phyloP scores from a whole-genome alignment of 331 rosid genomes.

The Prunus yedoensis region DNA sequence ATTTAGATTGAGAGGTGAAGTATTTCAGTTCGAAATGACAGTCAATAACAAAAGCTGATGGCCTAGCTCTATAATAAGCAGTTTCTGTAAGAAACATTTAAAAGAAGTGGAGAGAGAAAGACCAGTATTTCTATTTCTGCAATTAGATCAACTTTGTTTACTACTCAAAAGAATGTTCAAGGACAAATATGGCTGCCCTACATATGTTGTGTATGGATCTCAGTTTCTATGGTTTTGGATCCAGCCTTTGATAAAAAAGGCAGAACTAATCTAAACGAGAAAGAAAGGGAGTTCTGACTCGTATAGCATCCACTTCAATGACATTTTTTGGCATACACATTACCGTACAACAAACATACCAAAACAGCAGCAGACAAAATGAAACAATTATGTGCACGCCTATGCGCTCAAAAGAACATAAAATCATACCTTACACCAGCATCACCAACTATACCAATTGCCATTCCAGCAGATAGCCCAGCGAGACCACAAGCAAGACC shows the following conservation, averaged over 20 bases:
- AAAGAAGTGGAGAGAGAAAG: not conserved
- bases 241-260: not conserved
- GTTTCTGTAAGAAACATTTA: not conserved
- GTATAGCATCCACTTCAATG: not conserved
- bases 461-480: constrained; percentile 92
- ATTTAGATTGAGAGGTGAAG: not conserved
- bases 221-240: not conserved
- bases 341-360: not conserved
- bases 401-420: not conserved
- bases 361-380: not conserved
- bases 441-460: constrained; percentile 90
- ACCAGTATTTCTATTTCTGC: not conserved
- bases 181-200: not conserved
- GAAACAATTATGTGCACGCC: not conserved
- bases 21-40: not conserved
- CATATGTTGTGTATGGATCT: not conserved
- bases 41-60: not conserved
- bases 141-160: not conserved
- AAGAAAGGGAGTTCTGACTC: not conserved
- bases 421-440: constrained; percentile 81
- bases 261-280: not conserved
- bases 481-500: constrained; percentile 92
- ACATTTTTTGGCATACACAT: not conserved
- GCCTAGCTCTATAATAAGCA: not conserved
- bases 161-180: not conserved